Percentiles rank a stretch among this genome's conserved stretches.
Evolutionary conservation across 73 alveolate species (phyloP).

Genomic region (Paramecium primaurelia): DNA sequence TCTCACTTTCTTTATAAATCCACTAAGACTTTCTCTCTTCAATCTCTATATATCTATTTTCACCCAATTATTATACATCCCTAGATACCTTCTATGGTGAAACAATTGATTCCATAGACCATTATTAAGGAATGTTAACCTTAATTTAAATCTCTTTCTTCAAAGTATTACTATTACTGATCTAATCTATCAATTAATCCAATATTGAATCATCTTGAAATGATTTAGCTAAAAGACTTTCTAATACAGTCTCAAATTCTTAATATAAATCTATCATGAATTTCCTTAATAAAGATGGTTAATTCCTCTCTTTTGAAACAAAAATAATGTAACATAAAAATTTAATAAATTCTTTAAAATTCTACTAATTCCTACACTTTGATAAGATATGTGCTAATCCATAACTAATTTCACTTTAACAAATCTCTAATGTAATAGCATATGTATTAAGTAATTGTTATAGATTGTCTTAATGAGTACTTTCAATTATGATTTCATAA

Average conservation of each 20-base stretch:
- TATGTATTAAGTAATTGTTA: not conserved
- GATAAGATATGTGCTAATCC: not conserved
- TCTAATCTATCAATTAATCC: not conserved
- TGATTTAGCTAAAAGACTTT: not conserved
- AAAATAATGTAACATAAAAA: not conserved
- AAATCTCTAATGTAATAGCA: not conserved
- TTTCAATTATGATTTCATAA: not conserved
- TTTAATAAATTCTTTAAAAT: not conserved
- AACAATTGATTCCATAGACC: not conserved
- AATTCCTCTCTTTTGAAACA: not conserved
- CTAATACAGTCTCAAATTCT: not conserved
- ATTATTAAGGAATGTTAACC: not conserved
- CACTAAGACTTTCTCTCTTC: not conserved
- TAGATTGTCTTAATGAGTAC: not conserved
- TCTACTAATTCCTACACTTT: not conserved
- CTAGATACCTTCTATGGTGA: not conserved
- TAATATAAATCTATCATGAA: not conserved
- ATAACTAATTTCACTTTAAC: not conserved
- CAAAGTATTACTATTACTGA: not conserved
- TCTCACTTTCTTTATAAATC: slow-evolving; percentile 14
- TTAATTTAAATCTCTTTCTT: not conserved
- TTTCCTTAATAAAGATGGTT: not conserved
- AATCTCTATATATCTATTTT: not conserved
- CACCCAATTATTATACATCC: not conserved
- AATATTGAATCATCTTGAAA: not conserved